Percentiles rank a stretch among this genome's conserved stretches.
Conservation (phyloP, 1,139 yeast species). For the Sugiyamaella paludigena region DNA sequence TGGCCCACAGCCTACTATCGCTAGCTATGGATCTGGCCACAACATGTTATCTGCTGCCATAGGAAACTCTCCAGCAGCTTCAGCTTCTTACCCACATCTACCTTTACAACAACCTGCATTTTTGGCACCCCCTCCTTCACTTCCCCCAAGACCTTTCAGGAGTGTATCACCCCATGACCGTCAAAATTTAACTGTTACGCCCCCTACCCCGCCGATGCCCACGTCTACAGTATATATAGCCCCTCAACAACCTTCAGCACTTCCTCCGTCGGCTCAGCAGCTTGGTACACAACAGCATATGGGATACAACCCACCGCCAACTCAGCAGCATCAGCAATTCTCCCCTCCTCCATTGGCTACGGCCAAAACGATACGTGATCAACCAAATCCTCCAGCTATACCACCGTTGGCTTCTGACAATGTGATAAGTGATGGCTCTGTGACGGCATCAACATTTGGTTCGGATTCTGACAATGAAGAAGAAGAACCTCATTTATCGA, state of each 20-base stretch:
- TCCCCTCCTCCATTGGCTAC: not conserved
- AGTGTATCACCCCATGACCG: slow-evolving; percentile 8
- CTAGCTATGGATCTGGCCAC: too few relatives aligned
- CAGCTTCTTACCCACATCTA: slow-evolving; percentile 4
- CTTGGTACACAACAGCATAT: not conserved
- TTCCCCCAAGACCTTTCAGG: slow-evolving; percentile 17
- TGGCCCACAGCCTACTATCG: too few relatives aligned
- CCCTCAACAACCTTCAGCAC: not conserved
- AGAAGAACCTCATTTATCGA: slow-evolving; percentile 4
- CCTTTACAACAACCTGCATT: not conserved
- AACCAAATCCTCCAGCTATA: not conserved
- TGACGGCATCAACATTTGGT: slow-evolving; percentile 2
- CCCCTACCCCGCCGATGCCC: slow-evolving; percentile 1
- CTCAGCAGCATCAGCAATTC: not conserved
- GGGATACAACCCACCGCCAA: not conserved
- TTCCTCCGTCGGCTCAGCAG: not conserved
- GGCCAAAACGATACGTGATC: not conserved
- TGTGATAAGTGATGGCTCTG: not conserved
- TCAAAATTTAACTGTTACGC: slow-evolving; percentile 1
- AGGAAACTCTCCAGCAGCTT: not conserved
- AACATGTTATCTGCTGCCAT: too few relatives aligned
- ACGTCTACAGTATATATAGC: not conserved
- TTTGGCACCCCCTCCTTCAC: slow-evolving; percentile 8
- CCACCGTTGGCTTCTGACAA: not conserved
- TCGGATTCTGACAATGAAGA: slow-evolving; percentile 9